Evolutionary conservation across 2,329 filamentous ascomycete species (phyloP).

Genomic region (Fusarium domesticum): DNA sequence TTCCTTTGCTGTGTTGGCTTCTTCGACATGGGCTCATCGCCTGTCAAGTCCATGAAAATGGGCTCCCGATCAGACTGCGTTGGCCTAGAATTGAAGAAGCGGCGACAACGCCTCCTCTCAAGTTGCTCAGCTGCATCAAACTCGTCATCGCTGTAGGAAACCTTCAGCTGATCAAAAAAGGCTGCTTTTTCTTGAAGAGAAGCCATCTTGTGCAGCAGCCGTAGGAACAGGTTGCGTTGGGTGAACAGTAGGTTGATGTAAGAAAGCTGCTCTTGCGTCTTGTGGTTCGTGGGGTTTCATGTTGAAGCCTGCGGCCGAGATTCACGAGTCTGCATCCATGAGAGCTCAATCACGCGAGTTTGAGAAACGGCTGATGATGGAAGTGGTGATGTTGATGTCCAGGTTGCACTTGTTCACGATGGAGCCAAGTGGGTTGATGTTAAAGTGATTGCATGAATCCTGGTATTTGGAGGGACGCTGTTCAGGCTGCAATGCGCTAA

Average conservation of each 20-base stretch:
- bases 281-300: background rate
- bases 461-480: too few relatives aligned
- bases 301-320: too few relatives aligned
- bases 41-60: slow-evolving; percentile 15
- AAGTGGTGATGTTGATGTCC: background rate
- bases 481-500: too few relatives aligned
- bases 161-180: slow-evolving; percentile 45
- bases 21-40: slow-evolving; percentile 11
- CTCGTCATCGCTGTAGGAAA: slow-evolving; percentile 34
- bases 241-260: background rate
- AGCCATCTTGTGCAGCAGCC: slow-evolving; percentile 21
- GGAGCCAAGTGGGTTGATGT: background rate
- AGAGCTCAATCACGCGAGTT: too few relatives aligned
- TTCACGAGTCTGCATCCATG: too few relatives aligned
- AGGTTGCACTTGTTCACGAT: background rate
- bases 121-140: slow-evolving; percentile 33
- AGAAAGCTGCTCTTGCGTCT: background rate
- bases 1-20: slow-evolving; percentile 20
- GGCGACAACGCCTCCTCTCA: slow-evolving; percentile 30
- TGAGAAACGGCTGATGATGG: too few relatives aligned
- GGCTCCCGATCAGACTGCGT: slow-evolving; percentile 3
- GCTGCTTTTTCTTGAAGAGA: slow-evolving; percentile 42
- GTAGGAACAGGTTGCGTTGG: background rate
- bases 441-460: background rate
- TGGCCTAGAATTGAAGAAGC: slow-evolving; percentile 28